Base-by-base conservation (phyloP, 805 yeast species). In the Schwanniomyces vanrijiae region DNA sequence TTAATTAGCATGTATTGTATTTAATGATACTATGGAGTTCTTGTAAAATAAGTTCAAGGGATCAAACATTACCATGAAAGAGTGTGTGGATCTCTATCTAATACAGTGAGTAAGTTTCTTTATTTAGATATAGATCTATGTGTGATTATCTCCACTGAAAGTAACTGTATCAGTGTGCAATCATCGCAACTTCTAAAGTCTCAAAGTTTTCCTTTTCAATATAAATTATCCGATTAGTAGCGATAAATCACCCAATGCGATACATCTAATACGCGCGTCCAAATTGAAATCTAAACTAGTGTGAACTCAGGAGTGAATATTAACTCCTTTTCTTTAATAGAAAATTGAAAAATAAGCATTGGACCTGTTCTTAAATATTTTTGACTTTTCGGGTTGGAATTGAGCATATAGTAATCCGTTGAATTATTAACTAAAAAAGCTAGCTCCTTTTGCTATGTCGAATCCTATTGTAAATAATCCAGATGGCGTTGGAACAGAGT, bases 401-500 rank as follows among this genome's bases (percentile, higher is more conserved):
- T 28, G 14, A 7, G n/a, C n/a, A n/a, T n/a, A n/a, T n/a, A n/a
- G 16, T 31, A 14, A 6, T 13, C 35, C 16, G 20, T 7, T 3
- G 6, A 14, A 31, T 14, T 16, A 14, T 3, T 16, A 31, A 31
- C 20, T 2, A 6, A 26, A 14, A 16, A 3, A 31, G n/a, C 4
- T 14, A 16, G 20, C 19, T 31, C 9, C 8, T 3, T 10, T 25
- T 7, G 10, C 8, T 4, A 38, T 38, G 41, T 38, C 41, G 13
- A 38, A 21, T 16, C 24, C 41, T 14, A 13, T 14, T 19, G 16
- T 28, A n/a, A 31, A 13, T n/a, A 19, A 33, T 16, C 41, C 31
- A 14, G 41, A 44, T 14, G 33, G 28, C 26, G 43, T 20, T 14
- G 33, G 40, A 6, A n/a, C 19, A 21, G 39, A 21, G 16, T 44